Conservation (phyloP, 257 asterid species). For the Solanum medicagineum region DNA sequence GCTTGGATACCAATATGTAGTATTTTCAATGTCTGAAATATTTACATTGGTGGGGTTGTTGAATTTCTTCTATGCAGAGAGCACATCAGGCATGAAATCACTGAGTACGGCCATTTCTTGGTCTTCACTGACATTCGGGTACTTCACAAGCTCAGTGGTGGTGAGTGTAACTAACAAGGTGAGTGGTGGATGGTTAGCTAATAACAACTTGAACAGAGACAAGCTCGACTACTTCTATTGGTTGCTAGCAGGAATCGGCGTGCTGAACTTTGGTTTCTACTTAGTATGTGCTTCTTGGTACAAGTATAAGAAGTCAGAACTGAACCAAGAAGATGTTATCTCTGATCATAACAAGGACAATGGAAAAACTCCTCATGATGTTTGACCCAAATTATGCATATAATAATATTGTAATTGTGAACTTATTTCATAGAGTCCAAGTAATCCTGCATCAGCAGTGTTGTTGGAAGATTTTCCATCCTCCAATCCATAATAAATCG, state of each 20-base stretch:
- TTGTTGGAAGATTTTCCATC: background rate
- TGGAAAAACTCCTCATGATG: background rate
- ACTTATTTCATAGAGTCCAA: background rate
- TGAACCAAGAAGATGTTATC: conserved; percentile 3
- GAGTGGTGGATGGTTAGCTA: conserved; percentile 61
- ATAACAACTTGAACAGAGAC: conserved; percentile 52
- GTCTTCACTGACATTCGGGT: conserved; percentile 62
- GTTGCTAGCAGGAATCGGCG: conserved; percentile 36
- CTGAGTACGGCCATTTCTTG: conserved; percentile 47
- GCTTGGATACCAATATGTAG: conserved; percentile 39
- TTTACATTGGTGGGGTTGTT: conserved; percentile 52
- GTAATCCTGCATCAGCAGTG: background rate
- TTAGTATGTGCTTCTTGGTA: conserved; percentile 54
- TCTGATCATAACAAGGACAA: background rate
- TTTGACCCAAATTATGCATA: background rate
- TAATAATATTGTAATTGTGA: background rate
- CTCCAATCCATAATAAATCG: background rate
- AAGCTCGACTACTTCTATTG: conserved; percentile 50
- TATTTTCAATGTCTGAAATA: conserved; percentile 47
- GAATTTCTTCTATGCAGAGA: conserved; percentile 66
- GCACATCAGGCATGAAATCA: conserved; percentile 59
- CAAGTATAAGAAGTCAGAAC: conserved; percentile 37
- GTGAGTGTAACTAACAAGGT: conserved; percentile 50
- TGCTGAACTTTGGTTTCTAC: conserved; percentile 42
- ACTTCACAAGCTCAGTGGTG: conserved; percentile 55